phyloP scores from a whole-genome alignment of 108 stramenopile species.

The Schizochytrium sp. region DNA sequence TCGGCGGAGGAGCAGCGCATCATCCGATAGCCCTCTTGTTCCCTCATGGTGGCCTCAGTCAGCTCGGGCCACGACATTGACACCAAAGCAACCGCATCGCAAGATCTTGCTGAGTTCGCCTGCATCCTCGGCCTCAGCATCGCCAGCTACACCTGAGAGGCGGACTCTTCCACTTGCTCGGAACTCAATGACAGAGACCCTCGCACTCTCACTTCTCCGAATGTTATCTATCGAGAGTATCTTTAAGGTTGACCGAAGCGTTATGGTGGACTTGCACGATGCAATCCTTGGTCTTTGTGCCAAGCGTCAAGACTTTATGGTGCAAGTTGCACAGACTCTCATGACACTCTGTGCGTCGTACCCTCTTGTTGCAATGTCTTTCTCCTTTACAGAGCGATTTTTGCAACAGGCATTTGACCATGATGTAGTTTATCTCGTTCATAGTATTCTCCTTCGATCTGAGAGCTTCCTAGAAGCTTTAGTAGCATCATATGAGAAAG shows the following conservation, averaged over 20 bases:
- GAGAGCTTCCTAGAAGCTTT: constrained; percentile 34
- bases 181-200: background rate
- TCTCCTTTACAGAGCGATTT: constrained; percentile 14
- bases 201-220: background rate
- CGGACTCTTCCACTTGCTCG: background rate
- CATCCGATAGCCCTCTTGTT: background rate
- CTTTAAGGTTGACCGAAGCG: background rate
- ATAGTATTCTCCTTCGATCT: background rate
- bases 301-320: background rate
- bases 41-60: constrained; percentile 4
- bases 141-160: background rate
- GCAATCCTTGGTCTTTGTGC: background rate
- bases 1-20: background rate
- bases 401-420: background rate
- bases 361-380: background rate
- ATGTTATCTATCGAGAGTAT: constrained; percentile 39
- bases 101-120: too few species aligned
- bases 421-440: background rate
- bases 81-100: too few species aligned
- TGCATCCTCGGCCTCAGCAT: too few species aligned
- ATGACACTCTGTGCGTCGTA: background rate
- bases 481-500: constrained; percentile 11
- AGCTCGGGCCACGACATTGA: background rate
- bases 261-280: background rate
- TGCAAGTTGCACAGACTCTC: constrained; percentile 15